phyloP scores from a whole-genome alignment of 805 yeast genomes.

The Metschnikowia anglica region DNA sequence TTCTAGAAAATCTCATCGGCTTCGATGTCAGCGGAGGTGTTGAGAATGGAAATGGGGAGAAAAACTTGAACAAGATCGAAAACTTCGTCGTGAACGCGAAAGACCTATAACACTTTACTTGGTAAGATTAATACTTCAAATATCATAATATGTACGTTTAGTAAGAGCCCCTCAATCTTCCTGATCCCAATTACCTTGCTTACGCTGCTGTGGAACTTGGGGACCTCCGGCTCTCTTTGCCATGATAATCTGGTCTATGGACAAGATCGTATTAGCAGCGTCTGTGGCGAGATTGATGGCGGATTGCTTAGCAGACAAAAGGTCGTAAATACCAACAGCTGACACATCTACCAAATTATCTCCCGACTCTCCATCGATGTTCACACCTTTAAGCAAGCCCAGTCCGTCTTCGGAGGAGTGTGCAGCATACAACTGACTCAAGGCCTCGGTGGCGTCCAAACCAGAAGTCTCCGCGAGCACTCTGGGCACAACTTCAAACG shows the following conservation, averaged over 20 bases:
- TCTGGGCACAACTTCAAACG: conserved; percentile 92
- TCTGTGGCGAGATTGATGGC: conserved; percentile 95
- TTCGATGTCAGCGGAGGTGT: conserved; percentile 97
- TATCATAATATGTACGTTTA: conserved; percentile 2
- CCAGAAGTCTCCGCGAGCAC: conserved; percentile 94
- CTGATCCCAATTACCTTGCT: conserved; percentile 95
- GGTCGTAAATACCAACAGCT: conserved; percentile 71
- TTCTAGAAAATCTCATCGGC: conserved; percentile 67
- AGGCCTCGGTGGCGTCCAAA: conserved; percentile 81
- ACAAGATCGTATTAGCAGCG: conserved; percentile 84
- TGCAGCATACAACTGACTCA: conserved; percentile 85
- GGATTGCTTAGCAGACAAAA: conserved; percentile 73
- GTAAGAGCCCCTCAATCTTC: conserved; percentile 54
- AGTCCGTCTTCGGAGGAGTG: conserved; percentile 52
- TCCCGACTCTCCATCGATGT: conserved; percentile 58
- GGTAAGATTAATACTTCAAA: not conserved
- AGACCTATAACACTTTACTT: not conserved
- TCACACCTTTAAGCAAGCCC: conserved; percentile 72
- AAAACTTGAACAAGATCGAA: conserved; percentile 64
- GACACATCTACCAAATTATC: conserved; percentile 71
- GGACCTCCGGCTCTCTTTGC: conserved; percentile 99
- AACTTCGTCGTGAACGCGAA: conserved; percentile 57
- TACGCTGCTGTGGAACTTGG: conserved; percentile 75
- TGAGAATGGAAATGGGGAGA: conserved; percentile 66
- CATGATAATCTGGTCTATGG: conserved; percentile 97